Base-by-base conservation (phyloP, 2,329 filamentous ascomycete genomes). In the Boeremia exigua region DNA sequence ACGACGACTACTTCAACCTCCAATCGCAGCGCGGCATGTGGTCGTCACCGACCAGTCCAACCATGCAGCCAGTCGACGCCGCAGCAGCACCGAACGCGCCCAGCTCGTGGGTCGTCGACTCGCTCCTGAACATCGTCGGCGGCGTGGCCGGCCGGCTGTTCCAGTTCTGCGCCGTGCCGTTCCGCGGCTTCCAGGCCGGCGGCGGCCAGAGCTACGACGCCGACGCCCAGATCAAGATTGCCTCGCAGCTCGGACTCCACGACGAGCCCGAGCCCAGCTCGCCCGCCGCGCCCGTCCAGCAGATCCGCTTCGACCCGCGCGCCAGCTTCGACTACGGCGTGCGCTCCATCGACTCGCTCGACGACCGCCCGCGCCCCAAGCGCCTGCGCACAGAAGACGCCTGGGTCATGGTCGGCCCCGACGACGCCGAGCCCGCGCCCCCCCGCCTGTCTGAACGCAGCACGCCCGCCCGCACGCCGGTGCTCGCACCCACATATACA, bases 161-260 rank as follows among this genome's bases (percentile, higher is more conserved):
- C 84, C 85, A 92, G 63, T 95, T 96, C 67, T 96, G 93, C 78
- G 78, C 80, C 0, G 86, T 79, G 23, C 85, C 89, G 0, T 96
- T 97, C 69, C 84, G 84, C 50, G 93, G 93, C 0, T 97, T 97
- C 73, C 88, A 93, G 59, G 92, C 93, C 11, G 94, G 93, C 7
- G 91, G 89, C 3, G 94, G 93, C 8, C 81, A 81, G 56, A 87
- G 86, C 25, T 96, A 93, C 68, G 79, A 83, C 6, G 78, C 91
- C 63, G 72, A 80, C n/a, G 52, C 61, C 7, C 65, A 74, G 29
- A 55, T 57, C 56, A 62, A 67, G 56, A 59, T 70, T n/a, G 66
- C 62, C 6, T 60, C 61, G 5, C 66, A 67, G 37, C 54, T 70
- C 2, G 64, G 63, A 1, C 53, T 66, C 5, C 63, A 68, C 10